Evolutionary conservation across 2,329 filamentous ascomycete genomes (phyloP), one percentile per base, ranked within the genome.

Genomic region (Colletotrichum scovillei): DNA sequence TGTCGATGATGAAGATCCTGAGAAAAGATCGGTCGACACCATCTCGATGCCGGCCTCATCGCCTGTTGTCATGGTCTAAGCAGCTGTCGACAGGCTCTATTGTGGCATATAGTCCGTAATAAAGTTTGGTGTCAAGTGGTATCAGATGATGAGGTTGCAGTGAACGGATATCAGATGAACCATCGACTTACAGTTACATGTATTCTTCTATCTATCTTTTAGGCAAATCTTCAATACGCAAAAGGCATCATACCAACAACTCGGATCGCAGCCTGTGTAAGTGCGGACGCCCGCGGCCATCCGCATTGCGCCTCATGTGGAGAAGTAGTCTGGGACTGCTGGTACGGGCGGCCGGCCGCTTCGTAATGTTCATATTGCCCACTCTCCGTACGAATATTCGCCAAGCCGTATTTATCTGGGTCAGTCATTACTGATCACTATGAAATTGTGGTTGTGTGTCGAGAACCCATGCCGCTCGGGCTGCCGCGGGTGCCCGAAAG

Each of bases 401-500:
- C 14, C 14, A 42, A 19, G 16, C 35, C 4, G 2, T 19, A 14
- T 1, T 42, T 19, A 2, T 42, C 14, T 42, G 6, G 38, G 38
- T 42, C 38, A 42, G 38, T 19, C 16, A 42, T 19, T 42, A 8
- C 14, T 1, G 19, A 19, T 49, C 42, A 1, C 42, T 22, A 7
- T n/a, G 4, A 1, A 19, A 46, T 0, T 49, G 42, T 49, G 4
- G 1, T 5, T 19, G 24, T 16, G 16, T n/a, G n/a, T 0, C 7
- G 1, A 22, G 1, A 22, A 14, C 22, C 46, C 56, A 19, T 35
- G n/a, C 42, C 28, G 16, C 1, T 7, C 69, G 65, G 69, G 42
- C 64, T 24, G 58, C 69, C 69, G 69, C 69, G 69, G 69, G 52
- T 4, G 38, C 28, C 69, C 69, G 69, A 72, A 30, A 16, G 26